Conservation (phyloP, 495 filamentous ascomycete genomes). For the Penicillium odoratum region DNA sequence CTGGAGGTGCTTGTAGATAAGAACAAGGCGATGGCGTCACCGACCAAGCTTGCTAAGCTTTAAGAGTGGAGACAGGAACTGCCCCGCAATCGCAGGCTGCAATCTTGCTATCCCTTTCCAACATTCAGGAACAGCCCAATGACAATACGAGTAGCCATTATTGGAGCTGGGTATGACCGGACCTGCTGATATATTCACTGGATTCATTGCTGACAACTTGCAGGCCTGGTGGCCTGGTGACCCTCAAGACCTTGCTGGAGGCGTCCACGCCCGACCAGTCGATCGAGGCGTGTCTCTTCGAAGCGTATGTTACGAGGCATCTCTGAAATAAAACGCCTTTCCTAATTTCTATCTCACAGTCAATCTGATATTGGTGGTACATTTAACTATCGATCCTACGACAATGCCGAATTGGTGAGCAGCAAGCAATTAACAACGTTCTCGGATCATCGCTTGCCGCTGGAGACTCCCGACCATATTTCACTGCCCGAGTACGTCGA, state of each 20-base stretch:
- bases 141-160: slow-evolving; percentile 15
- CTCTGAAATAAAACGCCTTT: no score
- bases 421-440: slow-evolving; percentile 21
- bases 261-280: slow-evolving; percentile 14
- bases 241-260: slow-evolving; percentile 19
- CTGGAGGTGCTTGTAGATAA: no score
- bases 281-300: slow-evolving; percentile 21
- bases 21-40: not conserved
- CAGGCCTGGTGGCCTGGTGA: slow-evolving; percentile 18
- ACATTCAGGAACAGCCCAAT: slow-evolving; percentile 6
- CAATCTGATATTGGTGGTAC: slow-evolving; percentile 19
- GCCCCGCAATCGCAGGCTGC: not conserved
- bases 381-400: slow-evolving; percentile 20
- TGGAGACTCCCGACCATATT: slow-evolving; percentile 16
- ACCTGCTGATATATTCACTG: not conserved
- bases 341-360: not conserved
- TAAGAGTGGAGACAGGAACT: not conserved
- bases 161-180: slow-evolving; percentile 11
- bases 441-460: slow-evolving; percentile 21
- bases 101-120: not conserved
- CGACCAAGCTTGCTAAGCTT: not conserved
- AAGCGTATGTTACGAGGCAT: slow-evolving; percentile 10
- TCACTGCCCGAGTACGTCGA: slow-evolving; percentile 21
- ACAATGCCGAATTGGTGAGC: slow-evolving; percentile 20
- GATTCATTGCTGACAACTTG: not conserved